phyloP scores from a whole-genome alignment of 306 rosid genomes.

The Albizia julibrissin region DNA sequence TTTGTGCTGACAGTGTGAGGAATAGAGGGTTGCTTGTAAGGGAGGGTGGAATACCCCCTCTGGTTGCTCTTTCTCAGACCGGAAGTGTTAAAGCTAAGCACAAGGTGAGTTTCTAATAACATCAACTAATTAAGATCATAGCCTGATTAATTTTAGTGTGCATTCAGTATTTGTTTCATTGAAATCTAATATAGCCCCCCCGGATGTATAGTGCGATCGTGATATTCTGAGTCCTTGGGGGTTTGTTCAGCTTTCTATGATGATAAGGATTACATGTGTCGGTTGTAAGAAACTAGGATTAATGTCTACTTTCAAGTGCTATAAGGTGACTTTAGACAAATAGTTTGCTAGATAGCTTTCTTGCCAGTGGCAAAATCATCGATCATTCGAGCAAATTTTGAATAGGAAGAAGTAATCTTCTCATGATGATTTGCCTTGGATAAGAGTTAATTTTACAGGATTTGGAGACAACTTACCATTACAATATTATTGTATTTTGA shows the following conservation, averaged over 20 bases:
- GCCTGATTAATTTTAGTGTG: background rate
- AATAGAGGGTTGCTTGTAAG: slow-evolving; percentile 87
- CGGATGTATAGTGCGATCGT: background rate
- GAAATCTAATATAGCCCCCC: background rate
- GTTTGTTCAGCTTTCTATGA: background rate
- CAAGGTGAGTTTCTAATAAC: slow-evolving; percentile 51
- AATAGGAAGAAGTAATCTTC: background rate
- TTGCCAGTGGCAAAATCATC: background rate
- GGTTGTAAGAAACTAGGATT: background rate
- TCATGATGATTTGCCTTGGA: background rate
- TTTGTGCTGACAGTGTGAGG: slow-evolving; percentile 71
- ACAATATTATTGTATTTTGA: background rate
- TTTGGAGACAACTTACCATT: background rate
- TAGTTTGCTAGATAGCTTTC: background rate
- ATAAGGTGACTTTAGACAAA: background rate
- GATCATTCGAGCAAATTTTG: background rate
- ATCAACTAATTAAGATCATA: background rate
- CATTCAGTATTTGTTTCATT: background rate
- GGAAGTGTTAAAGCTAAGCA: slow-evolving; percentile 84
- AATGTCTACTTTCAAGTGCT: background rate
- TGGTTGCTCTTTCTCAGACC: slow-evolving; percentile 86
- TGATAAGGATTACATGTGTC: background rate
- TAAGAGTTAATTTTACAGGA: background rate
- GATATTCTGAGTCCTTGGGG: slow-evolving; percentile 10
- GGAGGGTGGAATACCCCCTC: slow-evolving; percentile 92